Evolutionary conservation across 331 rosid species (phyloP).

Genomic region (Pyracantha coccinea): DNA sequence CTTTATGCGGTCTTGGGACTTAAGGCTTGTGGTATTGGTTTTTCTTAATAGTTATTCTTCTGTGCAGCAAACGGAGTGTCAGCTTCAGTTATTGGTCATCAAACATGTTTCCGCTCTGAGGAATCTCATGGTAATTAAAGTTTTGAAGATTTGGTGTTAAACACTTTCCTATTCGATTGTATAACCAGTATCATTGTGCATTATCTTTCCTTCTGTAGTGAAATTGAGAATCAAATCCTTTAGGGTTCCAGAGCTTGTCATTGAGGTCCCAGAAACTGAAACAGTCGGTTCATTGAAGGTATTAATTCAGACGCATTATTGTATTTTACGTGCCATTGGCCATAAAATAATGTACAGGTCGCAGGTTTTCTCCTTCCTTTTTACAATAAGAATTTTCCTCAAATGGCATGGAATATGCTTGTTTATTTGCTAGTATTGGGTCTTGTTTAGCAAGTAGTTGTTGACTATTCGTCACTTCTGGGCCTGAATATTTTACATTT

Average conservation of each 20-base stretch:
- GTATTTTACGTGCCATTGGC: not conserved
- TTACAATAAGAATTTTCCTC: not conserved
- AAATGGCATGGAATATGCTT: not conserved
- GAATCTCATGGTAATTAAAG: slow-evolving; percentile 65
- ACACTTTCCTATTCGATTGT: slow-evolving; percentile 10
- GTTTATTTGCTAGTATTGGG: not conserved
- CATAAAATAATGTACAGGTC: not conserved
- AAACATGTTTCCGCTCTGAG: slow-evolving; percentile 36
- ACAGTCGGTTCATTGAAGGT: slow-evolving; percentile 89
- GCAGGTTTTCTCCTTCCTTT: not conserved
- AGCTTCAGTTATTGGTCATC: slow-evolving; percentile 30
- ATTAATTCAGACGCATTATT: not conserved
- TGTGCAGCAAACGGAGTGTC: slow-evolving; percentile 32
- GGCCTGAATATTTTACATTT: not conserved
- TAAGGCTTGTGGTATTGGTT: slow-evolving; percentile 2
- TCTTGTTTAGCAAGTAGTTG: not conserved
- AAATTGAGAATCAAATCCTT: slow-evolving; percentile 83
- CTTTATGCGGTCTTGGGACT: not conserved
- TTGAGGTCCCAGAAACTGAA: slow-evolving; percentile 81
- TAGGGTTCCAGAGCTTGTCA: slow-evolving; percentile 75
- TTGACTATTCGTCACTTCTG: not conserved
- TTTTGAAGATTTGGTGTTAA: not conserved
- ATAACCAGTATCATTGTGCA: slow-evolving; percentile 16
- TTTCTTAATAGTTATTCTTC: slow-evolving; percentile 4
- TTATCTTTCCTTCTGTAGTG: slow-evolving; percentile 46